A percentile compares a stretch with the other conserved stretches of the same genome.
Evolutionary conservation across 179 eudicot genomes (phyloP).

Genomic region (Dionaea muscipula): DNA sequence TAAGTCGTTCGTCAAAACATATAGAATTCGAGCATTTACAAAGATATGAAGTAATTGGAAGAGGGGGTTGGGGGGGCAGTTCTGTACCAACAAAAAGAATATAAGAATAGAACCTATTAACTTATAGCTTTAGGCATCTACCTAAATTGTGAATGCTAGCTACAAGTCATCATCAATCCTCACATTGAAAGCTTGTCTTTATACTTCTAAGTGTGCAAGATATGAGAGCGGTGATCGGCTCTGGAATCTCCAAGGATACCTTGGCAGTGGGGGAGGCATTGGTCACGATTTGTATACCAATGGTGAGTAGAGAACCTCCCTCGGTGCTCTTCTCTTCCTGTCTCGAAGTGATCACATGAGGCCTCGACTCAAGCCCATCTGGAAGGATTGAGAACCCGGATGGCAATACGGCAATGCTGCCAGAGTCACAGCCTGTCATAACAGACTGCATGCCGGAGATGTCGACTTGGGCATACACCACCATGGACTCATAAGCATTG

Average conservation of each 20-base stretch:
- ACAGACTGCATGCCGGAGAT: conserved; percentile 56
- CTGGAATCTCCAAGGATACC: conserved; percentile 48
- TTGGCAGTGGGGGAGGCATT: conserved; percentile 55
- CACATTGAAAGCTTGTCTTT: conserved; percentile 71
- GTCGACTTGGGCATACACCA: conserved; percentile 67
- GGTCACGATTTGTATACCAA: conserved; percentile 60
- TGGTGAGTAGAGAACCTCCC: conserved; percentile 71
- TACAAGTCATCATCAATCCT: conserved; percentile 35
- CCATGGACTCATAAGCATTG: conserved; percentile 65
- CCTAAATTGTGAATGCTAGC: background rate
- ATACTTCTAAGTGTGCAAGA: conserved; percentile 59
- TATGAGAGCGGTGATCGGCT: conserved; percentile 53
- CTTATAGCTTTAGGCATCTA: background rate
- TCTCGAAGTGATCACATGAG: conserved; percentile 53
- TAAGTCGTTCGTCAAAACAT: too few relatives aligned
- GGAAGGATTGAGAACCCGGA: conserved; percentile 87
- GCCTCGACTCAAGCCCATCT: conserved; percentile 72
- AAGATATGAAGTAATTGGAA: too few relatives aligned
- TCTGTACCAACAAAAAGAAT: background rate
- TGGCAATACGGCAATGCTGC: conserved; percentile 54
- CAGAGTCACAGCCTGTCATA: conserved; percentile 83
- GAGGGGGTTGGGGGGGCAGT: too few relatives aligned
- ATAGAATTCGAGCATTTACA: background rate
- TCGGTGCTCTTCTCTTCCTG: conserved; percentile 56
- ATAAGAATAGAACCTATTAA: background rate